Conservation (phyloP, 2,329 filamentous ascomycete species). For the Ophiostoma angusticollis region DNA sequence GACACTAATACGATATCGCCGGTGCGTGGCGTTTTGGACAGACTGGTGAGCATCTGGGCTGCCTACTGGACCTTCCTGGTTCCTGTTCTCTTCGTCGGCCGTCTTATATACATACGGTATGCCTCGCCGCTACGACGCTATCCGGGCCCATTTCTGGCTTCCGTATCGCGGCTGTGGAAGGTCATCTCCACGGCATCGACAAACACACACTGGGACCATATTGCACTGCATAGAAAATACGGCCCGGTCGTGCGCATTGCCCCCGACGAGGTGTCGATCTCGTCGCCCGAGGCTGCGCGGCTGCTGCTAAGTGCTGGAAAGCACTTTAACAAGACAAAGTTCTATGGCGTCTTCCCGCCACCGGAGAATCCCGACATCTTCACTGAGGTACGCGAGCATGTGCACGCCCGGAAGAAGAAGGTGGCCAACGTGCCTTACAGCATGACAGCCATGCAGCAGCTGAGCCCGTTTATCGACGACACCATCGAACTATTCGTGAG, state of each 20-base stretch:
- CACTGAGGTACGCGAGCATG: constrained; percentile 39
- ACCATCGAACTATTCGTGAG: constrained; percentile 32
- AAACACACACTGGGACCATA: constrained; percentile 29
- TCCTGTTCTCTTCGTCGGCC: constrained; percentile 17
- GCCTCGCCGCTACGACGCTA: constrained; percentile 23
- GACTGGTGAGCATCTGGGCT: constrained; percentile 14
- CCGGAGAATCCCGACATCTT: constrained; percentile 46
- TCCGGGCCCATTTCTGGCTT: constrained; percentile 23
- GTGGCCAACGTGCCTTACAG: constrained; percentile 38
- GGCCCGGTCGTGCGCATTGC: constrained; percentile 36
- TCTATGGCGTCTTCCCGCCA: constrained; percentile 42
- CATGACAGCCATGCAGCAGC: constrained; percentile 40
- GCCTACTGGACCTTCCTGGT: constrained; percentile 21
- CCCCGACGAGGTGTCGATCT: constrained; percentile 34
- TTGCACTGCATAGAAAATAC: constrained; percentile 32
- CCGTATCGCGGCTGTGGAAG: constrained; percentile 29
- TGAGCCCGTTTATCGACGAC: constrained; percentile 38
- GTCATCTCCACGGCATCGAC: constrained; percentile 25
- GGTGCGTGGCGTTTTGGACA: constrained; percentile 14
- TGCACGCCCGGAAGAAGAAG: constrained; percentile 43
- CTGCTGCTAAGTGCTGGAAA: constrained; percentile 35
- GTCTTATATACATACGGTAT: constrained; percentile 21
- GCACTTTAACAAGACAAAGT: constrained; percentile 39
- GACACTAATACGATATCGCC: constrained; percentile 15
- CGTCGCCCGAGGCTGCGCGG: constrained; percentile 32